These are phyloP conservation scores for Papiliotrema laurentii DNA, from an alignment of 1,284 basidiomycete genomes.

Conservation along the genomic window DNA sequence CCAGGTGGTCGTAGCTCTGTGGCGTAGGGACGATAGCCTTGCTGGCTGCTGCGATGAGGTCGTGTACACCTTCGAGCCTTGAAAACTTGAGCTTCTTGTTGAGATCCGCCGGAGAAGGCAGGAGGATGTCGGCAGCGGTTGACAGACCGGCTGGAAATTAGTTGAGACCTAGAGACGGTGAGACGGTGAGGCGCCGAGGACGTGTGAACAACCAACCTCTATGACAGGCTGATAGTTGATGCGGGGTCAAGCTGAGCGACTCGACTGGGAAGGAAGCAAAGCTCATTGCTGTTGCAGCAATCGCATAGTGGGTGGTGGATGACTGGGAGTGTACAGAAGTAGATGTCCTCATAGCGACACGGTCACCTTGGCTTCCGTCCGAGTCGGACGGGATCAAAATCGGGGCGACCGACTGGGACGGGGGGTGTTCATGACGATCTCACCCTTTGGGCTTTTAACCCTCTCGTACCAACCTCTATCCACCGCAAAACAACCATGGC, in stretches of 20 bases:
- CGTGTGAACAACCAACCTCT: constrained; percentile 17
- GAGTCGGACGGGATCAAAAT: too few species aligned
- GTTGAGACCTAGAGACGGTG: neutral
- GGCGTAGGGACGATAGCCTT: constrained; percentile 23
- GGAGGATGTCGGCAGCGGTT: constrained; percentile 41
- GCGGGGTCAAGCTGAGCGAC: constrained; percentile 20
- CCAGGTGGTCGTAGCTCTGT: too few species aligned
- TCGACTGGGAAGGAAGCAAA: constrained; percentile 35
- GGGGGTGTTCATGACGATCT: too few species aligned
- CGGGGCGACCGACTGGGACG: too few species aligned
- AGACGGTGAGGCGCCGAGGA: neutral
- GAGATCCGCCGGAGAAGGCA: constrained; percentile 32
- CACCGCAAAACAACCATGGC: constrained; percentile 37
- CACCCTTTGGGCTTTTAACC: too few species aligned
- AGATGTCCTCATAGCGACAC: too few species aligned
- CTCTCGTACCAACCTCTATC: too few species aligned
- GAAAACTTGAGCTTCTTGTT: constrained; percentile 27
- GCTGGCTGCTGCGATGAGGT: constrained; percentile 19
- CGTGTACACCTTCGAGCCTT: neutral
- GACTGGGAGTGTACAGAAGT: too few species aligned
- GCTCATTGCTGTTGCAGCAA: too few species aligned
- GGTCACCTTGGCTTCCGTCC: too few species aligned
- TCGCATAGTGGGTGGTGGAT: too few species aligned
- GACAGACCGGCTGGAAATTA: constrained; percentile 23
- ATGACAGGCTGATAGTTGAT: constrained; percentile 23